phyloP scores from a whole-genome alignment of 2,329 filamentous ascomycete genomes.

The Colletotrichum tanaceti region DNA sequence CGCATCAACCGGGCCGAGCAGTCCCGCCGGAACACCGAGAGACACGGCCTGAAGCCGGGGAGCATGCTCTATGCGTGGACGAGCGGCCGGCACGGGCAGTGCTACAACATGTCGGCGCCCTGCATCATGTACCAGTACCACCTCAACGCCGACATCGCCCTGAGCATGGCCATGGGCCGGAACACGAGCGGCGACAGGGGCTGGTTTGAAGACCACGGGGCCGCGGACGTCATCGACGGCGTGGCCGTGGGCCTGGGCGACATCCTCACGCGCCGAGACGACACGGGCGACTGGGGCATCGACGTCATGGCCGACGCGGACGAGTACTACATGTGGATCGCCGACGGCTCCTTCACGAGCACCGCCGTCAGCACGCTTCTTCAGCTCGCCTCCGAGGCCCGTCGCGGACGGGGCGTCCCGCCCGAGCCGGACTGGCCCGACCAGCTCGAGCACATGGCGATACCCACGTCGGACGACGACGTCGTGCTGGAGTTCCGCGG shows the following conservation, averaged over 20 bases:
- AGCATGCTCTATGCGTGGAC: conserved; percentile 75
- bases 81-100: conserved; percentile 73
- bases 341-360: conserved; percentile 19
- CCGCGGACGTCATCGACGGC: background rate
- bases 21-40: conserved; percentile 69
- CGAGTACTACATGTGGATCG: conserved; percentile 39
- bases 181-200: conserved; percentile 44
- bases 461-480: conserved; percentile 41
- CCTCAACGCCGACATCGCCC: conserved; percentile 75
- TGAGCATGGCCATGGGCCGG: conserved; percentile 50
- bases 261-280: conserved; percentile 34
- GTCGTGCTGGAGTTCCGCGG: conserved; percentile 73
- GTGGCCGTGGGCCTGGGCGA: conserved; percentile 24
- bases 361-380: conserved; percentile 13
- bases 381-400: background rate
- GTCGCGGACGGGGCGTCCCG: conserved; percentile 11
- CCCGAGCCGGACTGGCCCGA: conserved; percentile 19
- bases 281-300: conserved; percentile 39
- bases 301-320: conserved; percentile 42
- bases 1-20: conserved; percentile 53
- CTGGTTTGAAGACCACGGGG: conserved; percentile 37
- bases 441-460: conserved; percentile 37
- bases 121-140: conserved; percentile 80
- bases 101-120: conserved; percentile 66
- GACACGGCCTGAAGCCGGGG: conserved; percentile 60